A percentile compares a stretch with the other conserved stretches of the same genome.
Evolutionary conservation across 2,329 filamentous ascomycete species (phyloP).

Genomic region (Exserohilum rostratum): DNA sequence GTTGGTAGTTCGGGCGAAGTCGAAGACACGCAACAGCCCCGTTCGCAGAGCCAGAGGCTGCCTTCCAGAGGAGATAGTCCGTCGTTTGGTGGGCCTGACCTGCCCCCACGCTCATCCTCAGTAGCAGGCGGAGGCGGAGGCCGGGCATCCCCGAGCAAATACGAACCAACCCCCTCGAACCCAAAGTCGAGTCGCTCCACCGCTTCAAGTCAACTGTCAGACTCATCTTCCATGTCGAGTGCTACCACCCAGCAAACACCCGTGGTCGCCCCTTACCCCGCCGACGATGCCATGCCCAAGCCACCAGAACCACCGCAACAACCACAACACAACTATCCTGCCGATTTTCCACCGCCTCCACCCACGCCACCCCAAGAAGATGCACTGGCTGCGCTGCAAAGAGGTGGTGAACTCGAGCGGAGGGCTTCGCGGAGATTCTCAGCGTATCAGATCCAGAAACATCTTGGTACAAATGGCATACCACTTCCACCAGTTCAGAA

Average conservation of each 20-base stretch:
- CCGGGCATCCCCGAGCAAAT: constrained; percentile 53
- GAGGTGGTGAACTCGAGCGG: constrained; percentile 89
- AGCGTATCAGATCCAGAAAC: constrained; percentile 95
- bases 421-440: constrained; percentile 93
- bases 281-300: constrained; percentile 60
- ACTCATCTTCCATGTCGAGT: constrained; percentile 70
- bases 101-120: constrained; percentile 57
- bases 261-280: constrained; percentile 73
- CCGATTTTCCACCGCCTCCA: constrained; percentile 73
- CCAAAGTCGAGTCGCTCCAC: constrained; percentile 43
- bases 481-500: constrained; percentile 81
- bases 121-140: constrained; percentile 44
- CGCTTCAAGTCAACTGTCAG: constrained; percentile 41
- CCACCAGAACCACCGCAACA: constrained; percentile 31
- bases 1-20: constrained; percentile 39
- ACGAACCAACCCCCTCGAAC: constrained; percentile 47
- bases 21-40: constrained; percentile 51
- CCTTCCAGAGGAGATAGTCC: constrained; percentile 50
- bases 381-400: constrained; percentile 86
- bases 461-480: constrained; percentile 84
- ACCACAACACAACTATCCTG: constrained; percentile 51
- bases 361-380: constrained; percentile 84
- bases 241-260: constrained; percentile 77
- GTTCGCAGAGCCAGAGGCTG: constrained; percentile 51
- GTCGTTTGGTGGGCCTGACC: constrained; percentile 51